These are phyloP conservation scores for Chalaropsis thielavioides DNA, from an alignment of 2,329 filamentous ascomycete species.

Conservation along the genomic window DNA sequence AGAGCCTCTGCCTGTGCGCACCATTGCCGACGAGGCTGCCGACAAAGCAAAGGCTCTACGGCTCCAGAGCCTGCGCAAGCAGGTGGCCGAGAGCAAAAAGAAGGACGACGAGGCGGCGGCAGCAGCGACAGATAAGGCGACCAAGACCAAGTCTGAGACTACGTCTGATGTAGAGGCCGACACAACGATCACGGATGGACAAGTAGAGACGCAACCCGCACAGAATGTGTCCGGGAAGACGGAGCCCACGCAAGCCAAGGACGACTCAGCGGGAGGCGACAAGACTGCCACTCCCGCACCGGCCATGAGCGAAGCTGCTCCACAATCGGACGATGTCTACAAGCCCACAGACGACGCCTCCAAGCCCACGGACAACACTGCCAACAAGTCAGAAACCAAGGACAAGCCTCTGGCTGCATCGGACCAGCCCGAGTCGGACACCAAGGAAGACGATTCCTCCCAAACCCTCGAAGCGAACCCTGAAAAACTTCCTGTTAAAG, in stretches of 20 bases:
- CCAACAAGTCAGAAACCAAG: neutral
- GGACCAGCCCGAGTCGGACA: slow-evolving; percentile 13
- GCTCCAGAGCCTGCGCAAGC: slow-evolving; percentile 39
- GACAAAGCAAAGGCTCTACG: slow-evolving; percentile 47
- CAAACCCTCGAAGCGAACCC: neutral
- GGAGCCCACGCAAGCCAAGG: neutral
- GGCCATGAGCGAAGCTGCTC: too few relatives aligned
- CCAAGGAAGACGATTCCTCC: neutral
- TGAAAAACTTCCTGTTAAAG: neutral
- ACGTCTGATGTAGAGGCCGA: slow-evolving; percentile 21
- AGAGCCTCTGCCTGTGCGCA: slow-evolving; percentile 32
- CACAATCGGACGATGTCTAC: too few relatives aligned
- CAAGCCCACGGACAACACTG: neutral
- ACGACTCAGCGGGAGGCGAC: neutral
- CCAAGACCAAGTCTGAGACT: slow-evolving; percentile 17
- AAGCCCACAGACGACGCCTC: neutral
- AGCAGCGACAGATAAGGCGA: slow-evolving; percentile 11
- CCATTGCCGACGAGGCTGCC: slow-evolving; percentile 50
- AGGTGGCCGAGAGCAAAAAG: slow-evolving; percentile 34
- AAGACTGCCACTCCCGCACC: neutral
- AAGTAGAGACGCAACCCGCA: slow-evolving; percentile 19
- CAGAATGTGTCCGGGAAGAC: slow-evolving; percentile 14
- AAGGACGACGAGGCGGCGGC: slow-evolving; percentile 18
- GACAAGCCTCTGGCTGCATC: slow-evolving; percentile 11
- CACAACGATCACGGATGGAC: slow-evolving; percentile 19